phyloP scores from a whole-genome alignment of 495 filamentous ascomycete genomes.

The Annulohypoxylon maeteangense region DNA sequence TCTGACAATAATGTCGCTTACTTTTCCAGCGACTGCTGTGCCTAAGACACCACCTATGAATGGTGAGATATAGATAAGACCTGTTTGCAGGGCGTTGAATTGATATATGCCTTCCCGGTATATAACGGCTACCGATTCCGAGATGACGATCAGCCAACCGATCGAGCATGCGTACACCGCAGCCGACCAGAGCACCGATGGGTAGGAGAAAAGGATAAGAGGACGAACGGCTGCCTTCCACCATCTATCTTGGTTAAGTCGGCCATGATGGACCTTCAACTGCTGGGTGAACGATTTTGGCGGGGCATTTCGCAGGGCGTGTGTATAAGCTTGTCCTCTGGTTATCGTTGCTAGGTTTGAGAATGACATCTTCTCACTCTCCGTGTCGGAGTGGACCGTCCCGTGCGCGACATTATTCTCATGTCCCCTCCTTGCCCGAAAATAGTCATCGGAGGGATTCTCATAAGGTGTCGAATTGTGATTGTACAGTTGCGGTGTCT shows the following conservation, averaged over 20 bases:
- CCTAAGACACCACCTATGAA: slow-evolving; percentile 91
- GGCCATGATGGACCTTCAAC: slow-evolving; percentile 78
- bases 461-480: slow-evolving; percentile 50
- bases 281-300: slow-evolving; percentile 75
- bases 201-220: slow-evolving; percentile 87
- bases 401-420: neutral
- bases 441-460: slow-evolving; percentile 25
- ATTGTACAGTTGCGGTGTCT: slow-evolving; percentile 46
- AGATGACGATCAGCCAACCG: slow-evolving; percentile 97
- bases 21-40: slow-evolving; percentile 88
- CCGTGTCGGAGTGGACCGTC: slow-evolving; percentile 43
- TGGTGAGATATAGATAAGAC: slow-evolving; percentile 88
- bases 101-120: slow-evolving; percentile 78
- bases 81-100: slow-evolving; percentile 81
- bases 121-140: slow-evolving; percentile 82
- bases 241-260: slow-evolving; percentile 83
- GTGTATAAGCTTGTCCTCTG: slow-evolving; percentile 64
- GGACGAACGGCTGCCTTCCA: slow-evolving; percentile 77
- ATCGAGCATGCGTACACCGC: slow-evolving; percentile 87
- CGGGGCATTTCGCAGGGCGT: slow-evolving; percentile 65
- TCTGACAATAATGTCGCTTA: slow-evolving; percentile 84
- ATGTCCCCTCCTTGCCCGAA: slow-evolving; percentile 27
- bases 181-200: slow-evolving; percentile 89
- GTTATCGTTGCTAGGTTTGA: slow-evolving; percentile 43
- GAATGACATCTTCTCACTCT: slow-evolving; percentile 50